phyloP scores from a whole-genome alignment of 2,329 filamentous ascomycete genomes.

The Fusarium begoniae region DNA sequence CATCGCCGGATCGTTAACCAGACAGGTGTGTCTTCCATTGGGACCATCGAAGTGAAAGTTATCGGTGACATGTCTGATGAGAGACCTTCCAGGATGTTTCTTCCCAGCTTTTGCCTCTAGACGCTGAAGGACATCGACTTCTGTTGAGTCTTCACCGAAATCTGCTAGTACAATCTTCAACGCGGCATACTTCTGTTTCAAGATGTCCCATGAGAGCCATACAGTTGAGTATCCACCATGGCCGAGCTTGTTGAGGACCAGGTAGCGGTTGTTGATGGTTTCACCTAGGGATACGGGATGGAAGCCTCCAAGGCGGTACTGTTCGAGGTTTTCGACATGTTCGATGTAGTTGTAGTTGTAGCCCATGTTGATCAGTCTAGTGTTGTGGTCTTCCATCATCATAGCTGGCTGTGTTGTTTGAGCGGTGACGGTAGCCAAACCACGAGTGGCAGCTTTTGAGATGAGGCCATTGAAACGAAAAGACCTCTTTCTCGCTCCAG shows the following conservation, averaged over 20 bases:
- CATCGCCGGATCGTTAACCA: conserved; percentile 38
- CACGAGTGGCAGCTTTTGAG: conserved; percentile 26
- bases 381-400: conserved; percentile 32
- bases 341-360: conserved; percentile 37
- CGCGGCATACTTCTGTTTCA: conserved; percentile 35
- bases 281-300: conserved; percentile 34
- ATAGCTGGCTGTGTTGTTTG: conserved; percentile 21
- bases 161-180: conserved; percentile 37
- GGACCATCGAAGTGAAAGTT: conserved; percentile 35
- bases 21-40: conserved; percentile 34
- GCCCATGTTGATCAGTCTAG: conserved; percentile 31
- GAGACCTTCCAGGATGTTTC: conserved; percentile 25
- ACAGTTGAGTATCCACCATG: conserved; percentile 40
- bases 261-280: conserved; percentile 37
- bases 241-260: conserved; percentile 39
- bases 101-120: conserved; percentile 17
- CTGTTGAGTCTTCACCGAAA: conserved; percentile 32
- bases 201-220: conserved; percentile 38
- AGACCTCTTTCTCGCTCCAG: conserved; percentile 18
- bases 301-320: conserved; percentile 33
- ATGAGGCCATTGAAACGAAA: conserved; percentile 17
- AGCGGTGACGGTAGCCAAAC: conserved; percentile 24
- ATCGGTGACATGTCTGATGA: conserved; percentile 33
- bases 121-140: conserved; percentile 28
- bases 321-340: conserved; percentile 35